A percentile compares a stretch with the other conserved stretches of the same genome.
Evolutionary conservation across 148 eudicot genomes (phyloP).

Genomic region (Salicornia ramosissima): DNA sequence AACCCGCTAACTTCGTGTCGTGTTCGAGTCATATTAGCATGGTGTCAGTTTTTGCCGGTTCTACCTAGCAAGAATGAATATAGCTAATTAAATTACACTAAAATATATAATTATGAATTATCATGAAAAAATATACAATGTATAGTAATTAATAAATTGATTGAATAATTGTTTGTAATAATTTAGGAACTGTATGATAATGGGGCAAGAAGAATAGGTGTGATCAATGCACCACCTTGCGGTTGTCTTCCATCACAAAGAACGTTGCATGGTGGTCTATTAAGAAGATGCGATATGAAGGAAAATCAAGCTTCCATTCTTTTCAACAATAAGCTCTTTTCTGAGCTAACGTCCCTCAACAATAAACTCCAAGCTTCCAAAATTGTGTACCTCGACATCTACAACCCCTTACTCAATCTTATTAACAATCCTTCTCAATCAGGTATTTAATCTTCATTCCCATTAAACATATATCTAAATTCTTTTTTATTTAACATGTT

Average conservation of each 20-base stretch:
- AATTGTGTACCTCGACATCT: conserved; percentile 46
- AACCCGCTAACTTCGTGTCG: no score
- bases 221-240: conserved; percentile 47
- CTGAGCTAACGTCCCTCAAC: conserved; percentile 31
- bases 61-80: no score
- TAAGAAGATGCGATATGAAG: conserved; percentile 35
- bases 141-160: no score
- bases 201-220: conserved; percentile 55
- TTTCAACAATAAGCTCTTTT: conserved; percentile 49
- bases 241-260: conserved; percentile 82
- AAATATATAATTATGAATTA: no score
- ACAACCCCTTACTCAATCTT: conserved; percentile 34
- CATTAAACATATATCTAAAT: no score
- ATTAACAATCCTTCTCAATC: conserved; percentile 44
- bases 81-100: no score
- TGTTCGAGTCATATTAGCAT: no score
- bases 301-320: conserved; percentile 41
- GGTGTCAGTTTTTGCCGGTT: no score
- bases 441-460: conserved; percentile 26
- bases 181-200: conserved; percentile 42
- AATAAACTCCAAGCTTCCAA: conserved; percentile 26
- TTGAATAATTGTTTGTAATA: no score
- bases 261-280: conserved; percentile 41
- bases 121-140: no score
- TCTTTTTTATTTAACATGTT: no score